phyloP scores from a whole-genome alignment of 2,329 filamentous ascomycete genomes.

The Fusarium pseudocircinatum region DNA sequence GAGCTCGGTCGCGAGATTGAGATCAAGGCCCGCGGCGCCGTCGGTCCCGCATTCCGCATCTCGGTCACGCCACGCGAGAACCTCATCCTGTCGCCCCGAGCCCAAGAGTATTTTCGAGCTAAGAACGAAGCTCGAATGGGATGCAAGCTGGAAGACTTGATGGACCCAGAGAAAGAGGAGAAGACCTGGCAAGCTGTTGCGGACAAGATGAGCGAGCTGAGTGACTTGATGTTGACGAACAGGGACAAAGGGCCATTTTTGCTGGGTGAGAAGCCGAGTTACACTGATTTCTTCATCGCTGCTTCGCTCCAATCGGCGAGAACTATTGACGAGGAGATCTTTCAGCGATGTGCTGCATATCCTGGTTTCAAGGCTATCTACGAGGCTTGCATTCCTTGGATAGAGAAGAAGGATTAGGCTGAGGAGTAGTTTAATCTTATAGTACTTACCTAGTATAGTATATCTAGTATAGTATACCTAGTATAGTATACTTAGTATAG shows the following conservation, averaged over 20 bases:
- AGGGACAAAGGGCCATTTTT: not conserved
- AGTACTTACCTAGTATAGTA: too few species aligned
- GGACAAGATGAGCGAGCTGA: not conserved
- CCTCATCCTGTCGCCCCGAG: slow-evolving; percentile 1
- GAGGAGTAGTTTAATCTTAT: not conserved
- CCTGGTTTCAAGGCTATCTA: slow-evolving; percentile 6
- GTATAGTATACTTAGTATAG: too few species aligned
- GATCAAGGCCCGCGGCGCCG: not conserved
- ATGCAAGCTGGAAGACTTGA: not conserved
- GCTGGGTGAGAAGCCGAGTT: not conserved
- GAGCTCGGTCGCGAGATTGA: slow-evolving; percentile 1
- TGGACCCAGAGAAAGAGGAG: not conserved
- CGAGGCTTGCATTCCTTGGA: not conserved
- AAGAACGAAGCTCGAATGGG: not conserved
- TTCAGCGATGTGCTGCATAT: not conserved
- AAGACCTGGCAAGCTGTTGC: not conserved
- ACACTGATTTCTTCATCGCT: slow-evolving; percentile 16
- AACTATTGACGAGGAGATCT: slow-evolving; percentile 6
- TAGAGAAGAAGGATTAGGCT: slow-evolving; percentile 1
- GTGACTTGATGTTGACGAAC: not conserved
- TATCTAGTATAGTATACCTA: too few species aligned
- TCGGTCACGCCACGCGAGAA: slow-evolving; percentile 1
- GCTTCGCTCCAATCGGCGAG: slow-evolving; percentile 9
- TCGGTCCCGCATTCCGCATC: not conserved
- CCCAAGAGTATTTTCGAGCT: slow-evolving; percentile 13